A percentile compares a stretch with the other conserved stretches of the same genome.
Conservation (phyloP, 306 rosid species). For the Vicia faba region DNA sequence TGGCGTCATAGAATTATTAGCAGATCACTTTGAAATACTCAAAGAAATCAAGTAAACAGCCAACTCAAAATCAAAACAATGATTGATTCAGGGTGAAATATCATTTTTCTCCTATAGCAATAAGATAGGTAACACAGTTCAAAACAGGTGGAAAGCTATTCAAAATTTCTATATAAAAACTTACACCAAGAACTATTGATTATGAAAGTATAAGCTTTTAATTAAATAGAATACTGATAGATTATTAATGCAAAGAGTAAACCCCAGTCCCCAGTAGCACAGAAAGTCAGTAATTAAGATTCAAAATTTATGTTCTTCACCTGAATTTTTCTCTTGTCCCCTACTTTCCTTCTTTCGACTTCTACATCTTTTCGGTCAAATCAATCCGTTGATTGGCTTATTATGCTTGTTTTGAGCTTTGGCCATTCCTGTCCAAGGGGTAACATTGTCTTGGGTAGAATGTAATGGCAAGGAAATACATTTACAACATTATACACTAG, state of each 20-base stretch:
- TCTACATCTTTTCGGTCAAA: neutral
- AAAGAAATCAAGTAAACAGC: slow-evolving; percentile 1
- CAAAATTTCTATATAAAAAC: neutral
- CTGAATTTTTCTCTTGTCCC: neutral
- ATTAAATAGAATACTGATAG: slow-evolving; percentile 1
- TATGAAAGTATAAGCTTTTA: neutral
- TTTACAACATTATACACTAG: too few relatives aligned
- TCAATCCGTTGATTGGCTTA: neutral
- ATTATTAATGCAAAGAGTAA: neutral
- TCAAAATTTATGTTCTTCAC: neutral
- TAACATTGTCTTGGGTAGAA: neutral
- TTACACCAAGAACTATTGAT: slow-evolving; percentile 9
- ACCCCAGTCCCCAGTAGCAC: neutral
- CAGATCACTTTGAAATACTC: slow-evolving; percentile 8
- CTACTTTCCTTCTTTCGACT: neutral
- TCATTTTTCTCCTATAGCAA: neutral
- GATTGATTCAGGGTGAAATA: neutral
- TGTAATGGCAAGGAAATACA: neutral
- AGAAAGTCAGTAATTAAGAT: neutral
- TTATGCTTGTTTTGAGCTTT: neutral
- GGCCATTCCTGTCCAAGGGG: neutral
- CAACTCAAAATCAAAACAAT: slow-evolving; percentile 12
- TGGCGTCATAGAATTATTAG: neutral
- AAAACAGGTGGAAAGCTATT: neutral
- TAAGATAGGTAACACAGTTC: slow-evolving; percentile 3